A percentile compares a stretch with the other conserved stretches of the same genome.
These are phyloP conservation scores for Panellus pusillus DNA, from an alignment of 768 basidiomycete genomes.

Conservation along the genomic window DNA sequence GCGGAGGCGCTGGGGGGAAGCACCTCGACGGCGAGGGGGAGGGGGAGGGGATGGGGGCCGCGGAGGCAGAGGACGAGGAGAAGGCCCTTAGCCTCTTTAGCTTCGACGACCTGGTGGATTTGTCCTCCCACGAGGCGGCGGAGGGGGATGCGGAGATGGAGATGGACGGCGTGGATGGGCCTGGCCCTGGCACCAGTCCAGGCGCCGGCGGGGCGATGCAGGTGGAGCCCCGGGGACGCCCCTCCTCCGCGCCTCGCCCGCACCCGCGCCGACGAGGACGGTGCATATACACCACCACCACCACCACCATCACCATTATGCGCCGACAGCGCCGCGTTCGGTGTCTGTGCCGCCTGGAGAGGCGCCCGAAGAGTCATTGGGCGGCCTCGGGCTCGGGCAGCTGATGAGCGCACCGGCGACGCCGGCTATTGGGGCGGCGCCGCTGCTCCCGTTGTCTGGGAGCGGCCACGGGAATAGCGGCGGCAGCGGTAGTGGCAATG, in stretches of 20 bases:
- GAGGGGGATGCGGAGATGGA: conserved; percentile 10
- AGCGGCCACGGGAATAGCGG: not conserved
- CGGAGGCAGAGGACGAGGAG: conserved; percentile 21
- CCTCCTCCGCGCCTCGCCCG: conserved; percentile 42
- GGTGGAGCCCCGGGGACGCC: conserved; percentile 66
- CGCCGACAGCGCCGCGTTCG: conserved; percentile 28
- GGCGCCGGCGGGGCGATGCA: conserved; percentile 27
- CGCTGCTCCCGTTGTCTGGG: conserved; percentile 1
- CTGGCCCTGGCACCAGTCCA: conserved; percentile 23
- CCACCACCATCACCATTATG: conserved; percentile 20
- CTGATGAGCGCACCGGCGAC: conserved; percentile 22
- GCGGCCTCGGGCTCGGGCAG: not conserved
- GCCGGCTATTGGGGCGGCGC: conserved; percentile 7
- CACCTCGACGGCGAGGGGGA: conserved; percentile 8
- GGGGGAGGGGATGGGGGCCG: not conserved
- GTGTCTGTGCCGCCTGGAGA: conserved; percentile 25
- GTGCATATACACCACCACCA: conserved; percentile 21
- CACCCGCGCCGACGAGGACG: conserved; percentile 28
- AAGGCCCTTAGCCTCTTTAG: conserved; percentile 41
- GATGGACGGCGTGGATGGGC: conserved; percentile 14
- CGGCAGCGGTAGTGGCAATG: not conserved
- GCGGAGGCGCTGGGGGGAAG: conserved; percentile 37
- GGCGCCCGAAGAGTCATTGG: conserved; percentile 7
- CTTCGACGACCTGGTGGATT: conserved; percentile 69
- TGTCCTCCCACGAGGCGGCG: conserved; percentile 34